These are phyloP conservation scores for Globisporangium paddicum DNA, from an alignment of 352 stramenopile genomes.

Conservation along the genomic window DNA sequence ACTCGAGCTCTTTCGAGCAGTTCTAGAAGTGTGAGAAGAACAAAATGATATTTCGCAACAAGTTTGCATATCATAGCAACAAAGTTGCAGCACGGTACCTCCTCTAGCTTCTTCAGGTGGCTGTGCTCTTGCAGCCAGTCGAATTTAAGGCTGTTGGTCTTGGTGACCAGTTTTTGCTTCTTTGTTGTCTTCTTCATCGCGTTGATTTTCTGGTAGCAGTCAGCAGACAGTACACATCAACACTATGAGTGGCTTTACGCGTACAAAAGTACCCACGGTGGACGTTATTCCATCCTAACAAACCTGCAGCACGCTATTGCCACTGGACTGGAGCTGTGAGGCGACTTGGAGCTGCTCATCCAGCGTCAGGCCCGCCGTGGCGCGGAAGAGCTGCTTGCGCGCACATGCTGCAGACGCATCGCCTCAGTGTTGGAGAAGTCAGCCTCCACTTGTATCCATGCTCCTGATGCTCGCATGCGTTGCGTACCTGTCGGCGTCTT, in stretches of 20 bases:
- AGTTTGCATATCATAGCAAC: not conserved
- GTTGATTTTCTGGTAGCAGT: constrained; percentile 38
- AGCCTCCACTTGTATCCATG: not conserved
- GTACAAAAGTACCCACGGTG: too few species aligned
- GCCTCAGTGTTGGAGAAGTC: not conserved
- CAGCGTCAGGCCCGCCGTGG: constrained; percentile 57
- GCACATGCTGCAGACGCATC: constrained; percentile 1
- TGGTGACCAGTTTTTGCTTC: constrained; percentile 48
- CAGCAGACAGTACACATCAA: too few species aligned
- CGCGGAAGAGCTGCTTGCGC: constrained; percentile 62
- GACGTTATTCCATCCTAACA: not conserved
- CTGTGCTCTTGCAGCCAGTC: constrained; percentile 69
- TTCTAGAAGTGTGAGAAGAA: constrained; percentile 18
- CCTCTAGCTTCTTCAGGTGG: constrained; percentile 58
- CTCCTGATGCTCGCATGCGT: not conserved
- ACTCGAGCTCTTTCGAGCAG: constrained; percentile 60
- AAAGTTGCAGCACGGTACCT: constrained; percentile 19
- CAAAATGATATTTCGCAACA: not conserved
- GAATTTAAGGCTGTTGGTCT: constrained; percentile 62
- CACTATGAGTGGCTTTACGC: too few species aligned
- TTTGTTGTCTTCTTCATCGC: constrained; percentile 65
- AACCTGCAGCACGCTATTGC: constrained; percentile 57
- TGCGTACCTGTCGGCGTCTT: constrained; percentile 1
- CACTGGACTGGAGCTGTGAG: constrained; percentile 36
- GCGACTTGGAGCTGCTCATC: constrained; percentile 60